Evolutionary conservation across 2,329 filamentous ascomycete genomes (phyloP).

Genomic region (Karstenula rhodostoma): DNA sequence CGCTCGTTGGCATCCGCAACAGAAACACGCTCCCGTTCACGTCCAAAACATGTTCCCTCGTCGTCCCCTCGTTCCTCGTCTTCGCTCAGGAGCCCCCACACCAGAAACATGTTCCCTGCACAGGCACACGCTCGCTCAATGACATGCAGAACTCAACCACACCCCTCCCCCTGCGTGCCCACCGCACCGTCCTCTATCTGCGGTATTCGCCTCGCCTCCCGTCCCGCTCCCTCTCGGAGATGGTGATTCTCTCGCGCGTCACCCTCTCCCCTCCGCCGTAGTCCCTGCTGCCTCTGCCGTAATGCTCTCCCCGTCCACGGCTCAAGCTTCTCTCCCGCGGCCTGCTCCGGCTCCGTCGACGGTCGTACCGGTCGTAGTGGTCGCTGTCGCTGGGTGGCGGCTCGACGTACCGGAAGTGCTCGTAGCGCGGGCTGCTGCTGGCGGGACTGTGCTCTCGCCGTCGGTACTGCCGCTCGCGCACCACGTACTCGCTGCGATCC

Average conservation of each 20-base stretch:
- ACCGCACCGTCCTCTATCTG: slow-evolving; percentile 16
- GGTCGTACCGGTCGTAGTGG: slow-evolving; percentile 34
- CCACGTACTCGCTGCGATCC: slow-evolving; percentile 50
- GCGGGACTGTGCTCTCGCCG: slow-evolving; percentile 48
- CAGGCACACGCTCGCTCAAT: too few relatives aligned
- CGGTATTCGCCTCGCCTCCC: slow-evolving; percentile 32
- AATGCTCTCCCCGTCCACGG: slow-evolving; percentile 36
- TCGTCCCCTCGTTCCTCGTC: too few relatives aligned
- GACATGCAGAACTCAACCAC: background rate
- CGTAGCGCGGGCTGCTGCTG: slow-evolving; percentile 48
- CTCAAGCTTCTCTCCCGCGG: slow-evolving; percentile 37
- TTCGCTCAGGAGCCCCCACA: background rate
- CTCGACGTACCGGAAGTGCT: slow-evolving; percentile 58
- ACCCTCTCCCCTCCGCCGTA: slow-evolving; percentile 16
- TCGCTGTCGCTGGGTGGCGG: slow-evolving; percentile 44
- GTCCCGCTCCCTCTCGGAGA: slow-evolving; percentile 33
- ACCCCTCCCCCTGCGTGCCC: background rate
- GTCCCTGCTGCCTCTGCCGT: slow-evolving; percentile 33
- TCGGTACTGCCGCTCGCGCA: slow-evolving; percentile 55
- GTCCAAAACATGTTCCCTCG: too few relatives aligned
- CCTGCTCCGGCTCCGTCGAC: slow-evolving; percentile 31
- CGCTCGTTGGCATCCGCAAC: background rate
- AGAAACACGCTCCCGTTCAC: background rate
- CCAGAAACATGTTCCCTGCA: background rate
- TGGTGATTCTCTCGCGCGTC: slow-evolving; percentile 44